These are phyloP conservation scores for Brassica nigra DNA, from an alignment of 345 rosid genomes.

Conservation along the genomic window DNA sequence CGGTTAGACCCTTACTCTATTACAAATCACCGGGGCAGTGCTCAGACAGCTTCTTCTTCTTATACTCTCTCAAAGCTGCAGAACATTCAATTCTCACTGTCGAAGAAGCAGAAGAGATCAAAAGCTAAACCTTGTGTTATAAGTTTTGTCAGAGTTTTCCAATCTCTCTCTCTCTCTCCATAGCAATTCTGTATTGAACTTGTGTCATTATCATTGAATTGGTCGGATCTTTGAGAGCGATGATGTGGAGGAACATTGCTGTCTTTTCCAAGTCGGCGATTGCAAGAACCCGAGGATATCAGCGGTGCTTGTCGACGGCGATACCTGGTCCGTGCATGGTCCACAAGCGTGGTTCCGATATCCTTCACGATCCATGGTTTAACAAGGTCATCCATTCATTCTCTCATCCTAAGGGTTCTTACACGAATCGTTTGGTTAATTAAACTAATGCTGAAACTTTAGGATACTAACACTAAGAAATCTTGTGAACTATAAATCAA, in stretches of 20 bases:
- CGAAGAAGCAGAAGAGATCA: conserved; percentile 10
- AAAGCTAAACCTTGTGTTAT: background rate
- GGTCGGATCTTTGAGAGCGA: conserved; percentile 19
- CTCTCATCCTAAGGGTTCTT: conserved; percentile 14
- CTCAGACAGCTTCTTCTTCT: conserved; percentile 24
- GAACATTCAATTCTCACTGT: conserved; percentile 15
- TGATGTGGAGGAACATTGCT: conserved; percentile 70
- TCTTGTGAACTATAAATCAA: background rate
- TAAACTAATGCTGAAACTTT: conserved; percentile 1
- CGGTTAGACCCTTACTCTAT: conserved; percentile 5
- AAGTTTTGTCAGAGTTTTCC: background rate
- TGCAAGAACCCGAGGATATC: conserved; percentile 52
- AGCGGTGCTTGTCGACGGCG: conserved; percentile 61
- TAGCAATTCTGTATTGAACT: background rate
- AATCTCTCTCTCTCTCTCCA: background rate
- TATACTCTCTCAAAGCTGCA: background rate
- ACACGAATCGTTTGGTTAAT: background rate
- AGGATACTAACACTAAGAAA: background rate
- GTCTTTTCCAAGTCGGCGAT: conserved; percentile 37
- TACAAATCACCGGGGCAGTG: conserved; percentile 20
- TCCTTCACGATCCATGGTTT: conserved; percentile 99
- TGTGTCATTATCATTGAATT: conserved; percentile 13
- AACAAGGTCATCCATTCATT: conserved; percentile 60
- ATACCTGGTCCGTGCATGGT: conserved; percentile 92
- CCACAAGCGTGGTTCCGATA: conserved; percentile 96